These are phyloP conservation scores for Kodamaea derodonti DNA, from an alignment of 1,139 yeast genomes.

Conservation along the genomic window DNA sequence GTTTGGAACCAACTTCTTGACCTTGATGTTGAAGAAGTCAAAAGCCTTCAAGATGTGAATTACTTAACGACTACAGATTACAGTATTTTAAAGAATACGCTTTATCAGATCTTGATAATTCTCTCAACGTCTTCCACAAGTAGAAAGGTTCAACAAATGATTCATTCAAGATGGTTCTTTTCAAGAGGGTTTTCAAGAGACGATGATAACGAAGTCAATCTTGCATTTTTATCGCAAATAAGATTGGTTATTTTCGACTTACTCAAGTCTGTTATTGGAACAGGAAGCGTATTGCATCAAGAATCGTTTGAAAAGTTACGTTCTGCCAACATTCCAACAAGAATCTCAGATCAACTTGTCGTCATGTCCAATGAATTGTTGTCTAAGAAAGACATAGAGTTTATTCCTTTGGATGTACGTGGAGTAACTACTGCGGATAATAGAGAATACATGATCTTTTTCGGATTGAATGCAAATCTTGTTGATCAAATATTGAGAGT, in stretches of 20 bases:
- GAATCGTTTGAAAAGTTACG: no score
- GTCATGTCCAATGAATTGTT: slow-evolving; percentile 32
- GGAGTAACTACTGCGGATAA: slow-evolving; percentile 52
- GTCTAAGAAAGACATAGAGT: slow-evolving; percentile 20
- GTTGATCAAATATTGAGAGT: slow-evolving; percentile 25
- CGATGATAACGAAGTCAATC: slow-evolving; percentile 18
- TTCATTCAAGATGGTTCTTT: slow-evolving; percentile 17
- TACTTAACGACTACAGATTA: slow-evolving; percentile 34
- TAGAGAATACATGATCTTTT: slow-evolving; percentile 39
- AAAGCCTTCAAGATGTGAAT: slow-evolving; percentile 29
- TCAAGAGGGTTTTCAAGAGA: slow-evolving; percentile 19
- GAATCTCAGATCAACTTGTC: slow-evolving; percentile 35
- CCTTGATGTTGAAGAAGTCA: slow-evolving; percentile 18
- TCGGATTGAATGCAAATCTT: slow-evolving; percentile 41
- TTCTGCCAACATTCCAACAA: slow-evolving; percentile 11
- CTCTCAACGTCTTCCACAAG: slow-evolving; percentile 18
- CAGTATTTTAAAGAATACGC: slow-evolving; percentile 36
- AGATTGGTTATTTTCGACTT: slow-evolving; percentile 37
- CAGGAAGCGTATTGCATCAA: background rate
- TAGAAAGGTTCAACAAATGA: slow-evolving; percentile 10
- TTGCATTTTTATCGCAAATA: slow-evolving; percentile 38
- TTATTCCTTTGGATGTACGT: slow-evolving; percentile 44
- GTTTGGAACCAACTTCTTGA: slow-evolving; percentile 19
- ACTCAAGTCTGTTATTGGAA: slow-evolving; percentile 25
- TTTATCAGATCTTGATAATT: slow-evolving; percentile 39